phyloP scores from a whole-genome alignment of 305 asterid species.

The Stenogyne calaminthoides region DNA sequence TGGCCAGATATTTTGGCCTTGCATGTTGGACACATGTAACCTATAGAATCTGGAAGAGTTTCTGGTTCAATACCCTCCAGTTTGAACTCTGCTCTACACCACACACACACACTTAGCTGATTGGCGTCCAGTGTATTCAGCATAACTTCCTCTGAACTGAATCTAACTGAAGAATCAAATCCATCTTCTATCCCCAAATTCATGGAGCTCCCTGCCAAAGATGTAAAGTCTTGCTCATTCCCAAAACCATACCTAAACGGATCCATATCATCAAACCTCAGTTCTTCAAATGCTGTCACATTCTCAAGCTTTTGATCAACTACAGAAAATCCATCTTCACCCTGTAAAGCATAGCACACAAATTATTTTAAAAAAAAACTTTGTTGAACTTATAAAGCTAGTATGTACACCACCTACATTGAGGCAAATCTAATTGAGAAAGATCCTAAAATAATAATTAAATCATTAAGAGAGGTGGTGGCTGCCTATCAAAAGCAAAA shows the following conservation, averaged over 20 bases:
- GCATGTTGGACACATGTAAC: slow-evolving; percentile 96
- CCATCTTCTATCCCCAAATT: slow-evolving; percentile 59
- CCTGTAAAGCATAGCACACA: slow-evolving; percentile 47
- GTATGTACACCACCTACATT: background rate
- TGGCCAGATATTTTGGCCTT: slow-evolving; percentile 90
- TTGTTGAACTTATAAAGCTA: background rate
- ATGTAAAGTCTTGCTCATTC: slow-evolving; percentile 54
- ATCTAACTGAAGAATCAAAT: slow-evolving; percentile 57
- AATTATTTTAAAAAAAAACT: background rate
- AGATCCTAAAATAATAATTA: background rate
- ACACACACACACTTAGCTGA: slow-evolving; percentile 85
- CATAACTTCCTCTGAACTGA: slow-evolving; percentile 56
- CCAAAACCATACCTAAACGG: slow-evolving; percentile 60
- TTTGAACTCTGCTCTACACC: slow-evolving; percentile 92
- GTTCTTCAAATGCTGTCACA: slow-evolving; percentile 73
- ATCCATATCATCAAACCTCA: slow-evolving; percentile 79
- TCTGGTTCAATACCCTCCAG: slow-evolving; percentile 77
- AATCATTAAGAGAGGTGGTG: background rate
- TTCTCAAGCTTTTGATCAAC: slow-evolving; percentile 64
- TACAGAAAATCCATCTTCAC: slow-evolving; percentile 46
- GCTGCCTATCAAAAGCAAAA: background rate
- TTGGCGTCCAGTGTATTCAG: slow-evolving; percentile 43
- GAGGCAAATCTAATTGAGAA: slow-evolving; percentile 1
- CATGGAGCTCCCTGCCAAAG: slow-evolving; percentile 57
- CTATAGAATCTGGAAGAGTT: slow-evolving; percentile 85